Conservation (phyloP, 2,329 filamentous ascomycete species). For the Nemania abortiva region DNA sequence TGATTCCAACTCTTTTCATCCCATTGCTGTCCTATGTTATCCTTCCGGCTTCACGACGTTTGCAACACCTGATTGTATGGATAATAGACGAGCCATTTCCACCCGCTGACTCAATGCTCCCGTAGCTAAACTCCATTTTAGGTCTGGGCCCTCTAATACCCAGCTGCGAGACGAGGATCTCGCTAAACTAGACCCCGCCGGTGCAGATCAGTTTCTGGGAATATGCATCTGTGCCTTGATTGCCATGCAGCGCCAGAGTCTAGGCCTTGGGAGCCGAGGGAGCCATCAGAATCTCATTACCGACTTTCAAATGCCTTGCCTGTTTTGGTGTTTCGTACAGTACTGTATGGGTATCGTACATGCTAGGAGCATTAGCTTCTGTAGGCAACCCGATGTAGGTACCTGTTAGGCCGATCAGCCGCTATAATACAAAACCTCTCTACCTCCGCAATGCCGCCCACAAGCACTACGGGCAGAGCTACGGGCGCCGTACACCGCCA, state of each 20-base stretch:
- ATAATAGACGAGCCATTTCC: not conserved
- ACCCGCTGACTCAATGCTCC: not conserved
- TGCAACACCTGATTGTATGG: not conserved
- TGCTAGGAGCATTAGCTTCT: slow-evolving; percentile 1
- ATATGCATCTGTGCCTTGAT: slow-evolving; percentile 33
- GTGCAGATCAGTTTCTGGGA: slow-evolving; percentile 28
- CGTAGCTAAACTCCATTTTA: not conserved
- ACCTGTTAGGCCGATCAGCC: not conserved
- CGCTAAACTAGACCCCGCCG: slow-evolving; percentile 17
- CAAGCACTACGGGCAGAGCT: not conserved
- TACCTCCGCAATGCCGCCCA: slow-evolving; percentile 13
- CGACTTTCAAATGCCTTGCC: slow-evolving; percentile 39
- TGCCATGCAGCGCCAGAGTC: slow-evolving; percentile 35
- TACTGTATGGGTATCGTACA: not conserved
- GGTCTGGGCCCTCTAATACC: not conserved
- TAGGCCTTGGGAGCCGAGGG: slow-evolving; percentile 24
- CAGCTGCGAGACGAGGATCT: slow-evolving; percentile 14
- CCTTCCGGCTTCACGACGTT: not conserved
- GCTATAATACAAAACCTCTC: not conserved
- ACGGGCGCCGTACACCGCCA: slow-evolving; percentile 30
- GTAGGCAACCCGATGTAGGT: not conserved
- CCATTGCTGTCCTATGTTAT: slow-evolving; percentile 13
- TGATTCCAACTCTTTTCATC: slow-evolving; percentile 19
- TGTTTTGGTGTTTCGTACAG: slow-evolving; percentile 40
- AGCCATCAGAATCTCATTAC: slow-evolving; percentile 23